Evolutionary conservation across 345 rosid species (phyloP).

Genomic region (Arabis hirsuta): DNA sequence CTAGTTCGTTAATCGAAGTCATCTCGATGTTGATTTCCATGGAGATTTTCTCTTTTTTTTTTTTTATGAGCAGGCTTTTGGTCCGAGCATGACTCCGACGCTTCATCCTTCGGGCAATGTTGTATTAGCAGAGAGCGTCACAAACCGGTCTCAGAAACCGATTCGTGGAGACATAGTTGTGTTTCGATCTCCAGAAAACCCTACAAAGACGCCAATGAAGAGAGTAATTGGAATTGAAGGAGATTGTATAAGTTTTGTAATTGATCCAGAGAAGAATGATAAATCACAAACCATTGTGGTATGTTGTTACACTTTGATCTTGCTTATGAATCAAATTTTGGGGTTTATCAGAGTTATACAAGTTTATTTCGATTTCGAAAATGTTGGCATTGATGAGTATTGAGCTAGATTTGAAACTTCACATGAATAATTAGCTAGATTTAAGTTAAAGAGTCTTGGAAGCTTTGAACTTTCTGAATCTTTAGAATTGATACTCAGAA

Average conservation of each 20-base stretch:
- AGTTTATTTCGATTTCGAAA: neutral
- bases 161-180: conserved; percentile 69
- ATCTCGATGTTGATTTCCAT: neutral
- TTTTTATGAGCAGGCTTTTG: conserved; percentile 46
- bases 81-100: conserved; percentile 87
- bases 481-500: neutral
- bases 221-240: conserved; percentile 70
- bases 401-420: neutral
- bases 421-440: neutral
- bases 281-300: conserved; percentile 55
- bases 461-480: neutral
- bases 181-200: conserved; percentile 60
- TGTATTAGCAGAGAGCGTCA: conserved; percentile 60
- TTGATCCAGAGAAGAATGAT: conserved; percentile 52
- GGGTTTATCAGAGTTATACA: no score
- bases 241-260: conserved; percentile 56
- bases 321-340: conserved; percentile 23
- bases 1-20: neutral
- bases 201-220: conserved; percentile 54
- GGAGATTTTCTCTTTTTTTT: neutral
- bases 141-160: conserved; percentile 52
- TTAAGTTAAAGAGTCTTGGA: no score
- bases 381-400: neutral
- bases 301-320: conserved; percentile 6
- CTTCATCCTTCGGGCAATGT: conserved; percentile 54